Evolutionary conservation across 352 stramenopile species (phyloP), one percentile per base, ranked within the genome.

Genomic region (Thalassiosira hispida): DNA sequence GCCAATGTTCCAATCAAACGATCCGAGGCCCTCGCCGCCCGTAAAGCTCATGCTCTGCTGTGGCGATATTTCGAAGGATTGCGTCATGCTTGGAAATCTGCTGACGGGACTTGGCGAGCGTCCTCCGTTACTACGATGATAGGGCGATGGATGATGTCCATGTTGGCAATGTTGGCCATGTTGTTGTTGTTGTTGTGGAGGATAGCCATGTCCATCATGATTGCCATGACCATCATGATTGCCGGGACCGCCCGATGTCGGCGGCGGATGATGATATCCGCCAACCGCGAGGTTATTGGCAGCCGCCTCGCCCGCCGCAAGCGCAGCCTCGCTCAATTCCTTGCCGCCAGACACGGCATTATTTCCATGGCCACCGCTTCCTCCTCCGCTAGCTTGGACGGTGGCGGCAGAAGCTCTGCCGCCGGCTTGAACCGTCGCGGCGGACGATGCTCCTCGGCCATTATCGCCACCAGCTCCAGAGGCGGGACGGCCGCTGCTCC

Each of bases 301-400:
- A 11, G 64, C 64, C 20, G 64, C 64, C 52, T 73, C 64, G 11
- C 64, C 64, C 5, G 64, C 64, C 1, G 64, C 64, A 18, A 73
- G 31, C 16, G 64, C 64, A 6, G 51, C 64, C 0, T 31, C 23
- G 23, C 49, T 64, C 5, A 73, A 33, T 47, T 73, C 63, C 38
- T 61, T 62, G 2, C 27, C 56, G 9, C 27, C 29, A n/a, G 11
- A 49, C 40, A 49, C 40, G n/a, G n/a, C n/a, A n/a, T n/a, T n/a
- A n/a, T n/a, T n/a, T n/a, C n/a, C n/a, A n/a, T n/a, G n/a, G n/a
- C n/a, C 31, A 38, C 31, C 31, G 8, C 31, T 8, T 9, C 31
- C 31, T 8, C 31, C 31, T 38, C 31, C 31, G 31, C 31, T 7
- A 20, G 44, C 44, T 22, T 53, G 33, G 18, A 20, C 57, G 25